Evolutionary conservation across 1,284 basidiomycete species (phyloP).

Genomic region (Vanrija sp.): DNA sequence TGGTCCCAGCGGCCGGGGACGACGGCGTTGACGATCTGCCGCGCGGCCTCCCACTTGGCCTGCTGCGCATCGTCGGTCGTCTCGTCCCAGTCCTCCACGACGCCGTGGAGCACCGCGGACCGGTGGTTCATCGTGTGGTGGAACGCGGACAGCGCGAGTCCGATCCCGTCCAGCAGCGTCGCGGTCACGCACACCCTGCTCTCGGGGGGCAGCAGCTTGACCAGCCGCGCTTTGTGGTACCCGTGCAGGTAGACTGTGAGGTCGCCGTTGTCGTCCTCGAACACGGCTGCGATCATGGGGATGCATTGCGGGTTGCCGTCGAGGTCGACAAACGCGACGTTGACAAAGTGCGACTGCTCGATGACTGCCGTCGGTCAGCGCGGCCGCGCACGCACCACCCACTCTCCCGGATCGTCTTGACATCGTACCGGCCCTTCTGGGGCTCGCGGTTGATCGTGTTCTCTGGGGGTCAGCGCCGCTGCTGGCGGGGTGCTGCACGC

Average conservation of each 20-base stretch:
- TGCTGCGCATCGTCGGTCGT: neutral
- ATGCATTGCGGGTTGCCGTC: slow-evolving; percentile 14
- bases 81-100: slow-evolving; percentile 20
- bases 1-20: slow-evolving; percentile 25
- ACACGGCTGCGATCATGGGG: slow-evolving; percentile 8
- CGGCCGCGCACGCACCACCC: neutral
- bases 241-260: slow-evolving; percentile 14
- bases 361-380: slow-evolving; percentile 4
- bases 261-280: neutral
- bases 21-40: slow-evolving; percentile 21
- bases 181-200: slow-evolving; percentile 31
- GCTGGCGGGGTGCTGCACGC: neutral
- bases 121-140: slow-evolving; percentile 34
- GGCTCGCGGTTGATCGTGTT: slow-evolving; percentile 8
- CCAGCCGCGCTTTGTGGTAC: slow-evolving; percentile 28
- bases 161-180: slow-evolving; percentile 33
- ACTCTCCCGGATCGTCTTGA: slow-evolving; percentile 6
- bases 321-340: slow-evolving; percentile 15
- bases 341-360: slow-evolving; percentile 11
- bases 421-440: slow-evolving; percentile 8
- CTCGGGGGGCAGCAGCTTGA: slow-evolving; percentile 24
- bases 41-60: slow-evolving; percentile 6
- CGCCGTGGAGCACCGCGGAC: slow-evolving; percentile 33
- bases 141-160: slow-evolving; percentile 32
- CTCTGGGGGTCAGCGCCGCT: neutral